phyloP scores from a whole-genome alignment of 257 asterid species.

The Fraxinus pennsylvanica region DNA sequence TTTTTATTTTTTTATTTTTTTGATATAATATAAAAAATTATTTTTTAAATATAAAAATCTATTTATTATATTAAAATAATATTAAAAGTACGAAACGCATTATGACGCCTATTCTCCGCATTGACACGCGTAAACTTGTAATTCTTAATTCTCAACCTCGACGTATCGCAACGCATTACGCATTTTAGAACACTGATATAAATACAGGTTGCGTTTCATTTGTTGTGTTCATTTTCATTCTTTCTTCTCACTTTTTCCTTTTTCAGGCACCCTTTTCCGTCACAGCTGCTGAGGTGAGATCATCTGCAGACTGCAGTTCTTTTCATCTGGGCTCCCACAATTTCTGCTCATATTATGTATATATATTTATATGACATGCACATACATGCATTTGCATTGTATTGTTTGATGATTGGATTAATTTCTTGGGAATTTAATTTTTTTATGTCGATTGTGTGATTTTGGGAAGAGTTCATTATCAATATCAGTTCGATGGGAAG shows the following conservation, averaged over 20 bases:
- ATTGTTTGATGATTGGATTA: background rate
- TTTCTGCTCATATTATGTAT: background rate
- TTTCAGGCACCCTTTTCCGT: conserved; percentile 5
- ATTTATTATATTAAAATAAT: too few species aligned
- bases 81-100: too few species aligned
- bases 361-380: conserved; percentile 2
- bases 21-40: too few species aligned
- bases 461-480: conserved; percentile 11
- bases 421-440: background rate
- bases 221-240: conserved; percentile 16
- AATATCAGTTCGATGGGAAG: conserved; percentile 55
- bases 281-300: conserved; percentile 38
- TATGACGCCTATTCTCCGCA: too few species aligned
- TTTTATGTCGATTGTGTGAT: conserved; percentile 2
- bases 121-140: too few species aligned
- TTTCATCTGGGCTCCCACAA: background rate
- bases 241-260: background rate
- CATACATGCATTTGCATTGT: conserved; percentile 19
- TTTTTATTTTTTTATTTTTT: too few species aligned
- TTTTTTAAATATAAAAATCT: too few species aligned
- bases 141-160: too few species aligned
- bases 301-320: conserved; percentile 4
- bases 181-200: too few species aligned
- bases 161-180: too few species aligned
- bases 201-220: conserved; percentile 25